These are phyloP conservation scores for Fusarium sublunatum DNA, from an alignment of 2,329 filamentous ascomycete genomes.

Conservation along the genomic window DNA sequence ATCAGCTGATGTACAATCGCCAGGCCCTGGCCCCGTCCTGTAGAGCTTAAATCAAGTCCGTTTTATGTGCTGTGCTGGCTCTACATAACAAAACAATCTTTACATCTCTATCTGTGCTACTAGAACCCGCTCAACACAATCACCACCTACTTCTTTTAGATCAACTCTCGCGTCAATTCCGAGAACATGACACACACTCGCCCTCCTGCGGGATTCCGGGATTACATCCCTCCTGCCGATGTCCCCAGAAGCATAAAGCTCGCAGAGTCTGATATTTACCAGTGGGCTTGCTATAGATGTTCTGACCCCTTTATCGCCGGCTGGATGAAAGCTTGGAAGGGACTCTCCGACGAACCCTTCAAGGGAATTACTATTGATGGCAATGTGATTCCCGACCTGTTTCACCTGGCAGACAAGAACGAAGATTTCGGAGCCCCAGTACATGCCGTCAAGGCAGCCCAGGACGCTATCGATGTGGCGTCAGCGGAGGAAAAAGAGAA, in stretches of 20 bases:
- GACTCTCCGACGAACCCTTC: slow-evolving; percentile 16
- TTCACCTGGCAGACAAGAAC: slow-evolving; percentile 8
- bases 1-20: slow-evolving; percentile 1
- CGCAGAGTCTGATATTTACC: slow-evolving; percentile 23
- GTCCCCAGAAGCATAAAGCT: slow-evolving; percentile 21
- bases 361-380: slow-evolving; percentile 26
- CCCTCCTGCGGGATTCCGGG: slow-evolving; percentile 15
- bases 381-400: slow-evolving; percentile 7
- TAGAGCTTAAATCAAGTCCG: neutral
- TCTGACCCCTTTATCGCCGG: slow-evolving; percentile 33
- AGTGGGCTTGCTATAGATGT: slow-evolving; percentile 27
- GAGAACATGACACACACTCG: slow-evolving; percentile 5
- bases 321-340: slow-evolving; percentile 28
- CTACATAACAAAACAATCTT: too few relatives aligned
- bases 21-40: neutral
- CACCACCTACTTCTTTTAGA: neutral
- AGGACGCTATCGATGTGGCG: slow-evolving; percentile 8
- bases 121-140: too few relatives aligned
- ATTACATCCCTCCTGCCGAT: slow-evolving; percentile 25
- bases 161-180: too few relatives aligned
- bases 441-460: slow-evolving; percentile 3
- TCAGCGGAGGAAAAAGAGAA: slow-evolving; percentile 55
- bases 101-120: too few relatives aligned
- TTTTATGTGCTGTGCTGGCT: neutral
- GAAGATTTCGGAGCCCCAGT: slow-evolving; percentile 18